These are phyloP conservation scores for Ganoderma leucocontextum DNA, from an alignment of 1,284 basidiomycete genomes.

Conservation along the genomic window DNA sequence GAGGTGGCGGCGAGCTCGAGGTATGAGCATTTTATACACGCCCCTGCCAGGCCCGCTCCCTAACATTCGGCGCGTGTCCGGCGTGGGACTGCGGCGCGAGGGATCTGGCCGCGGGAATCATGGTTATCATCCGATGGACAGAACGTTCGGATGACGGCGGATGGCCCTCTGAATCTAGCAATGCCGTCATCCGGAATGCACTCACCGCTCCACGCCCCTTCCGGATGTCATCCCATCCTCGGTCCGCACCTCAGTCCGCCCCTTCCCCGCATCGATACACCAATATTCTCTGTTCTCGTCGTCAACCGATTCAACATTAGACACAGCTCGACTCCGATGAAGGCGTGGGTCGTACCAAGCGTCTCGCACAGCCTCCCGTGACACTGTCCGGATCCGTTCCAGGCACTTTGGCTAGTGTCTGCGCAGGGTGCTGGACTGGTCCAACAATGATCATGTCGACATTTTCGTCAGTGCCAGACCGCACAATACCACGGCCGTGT, in stretches of 20 bases:
- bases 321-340: neutral
- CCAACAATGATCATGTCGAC: neutral
- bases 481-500: neutral
- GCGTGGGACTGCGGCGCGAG: slow-evolving; percentile 28
- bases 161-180: slow-evolving; percentile 4
- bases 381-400: slow-evolving; percentile 8
- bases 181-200: neutral
- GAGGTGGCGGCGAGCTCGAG: neutral
- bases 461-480: neutral
- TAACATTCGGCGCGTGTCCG: slow-evolving; percentile 18
- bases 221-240: slow-evolving; percentile 22
- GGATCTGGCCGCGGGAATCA: slow-evolving; percentile 25
- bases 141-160: slow-evolving; percentile 7
- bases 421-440: slow-evolving; percentile 4
- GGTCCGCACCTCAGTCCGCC: slow-evolving; percentile 16
- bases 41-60: neutral
- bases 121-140: slow-evolving; percentile 21
- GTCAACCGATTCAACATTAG: neutral
- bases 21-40: slow-evolving; percentile 26
- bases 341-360: neutral
- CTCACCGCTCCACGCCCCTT: slow-evolving; percentile 25
- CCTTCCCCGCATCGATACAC: neutral
- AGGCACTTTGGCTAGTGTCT: slow-evolving; percentile 1
- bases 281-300: neutral
- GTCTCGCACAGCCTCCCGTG: slow-evolving; percentile 1